Conservation (phyloP, 345 rosid genomes). For the Psidium guajava region DNA sequence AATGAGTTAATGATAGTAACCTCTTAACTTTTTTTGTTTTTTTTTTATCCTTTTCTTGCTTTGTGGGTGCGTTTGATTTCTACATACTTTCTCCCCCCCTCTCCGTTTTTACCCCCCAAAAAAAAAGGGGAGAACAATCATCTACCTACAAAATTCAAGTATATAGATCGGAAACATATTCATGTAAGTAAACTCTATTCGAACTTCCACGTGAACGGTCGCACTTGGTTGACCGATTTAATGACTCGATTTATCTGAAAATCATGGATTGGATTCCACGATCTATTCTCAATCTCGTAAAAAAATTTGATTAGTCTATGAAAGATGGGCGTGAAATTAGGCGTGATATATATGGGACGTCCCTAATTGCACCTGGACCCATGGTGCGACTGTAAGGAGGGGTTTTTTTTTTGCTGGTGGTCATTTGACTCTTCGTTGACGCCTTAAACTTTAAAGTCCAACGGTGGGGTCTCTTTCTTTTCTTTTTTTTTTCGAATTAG, state of each 20-base stretch:
- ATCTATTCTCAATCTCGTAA: rapidly evolving
- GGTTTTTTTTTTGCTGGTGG: too few relatives aligned
- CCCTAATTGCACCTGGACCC: background rate
- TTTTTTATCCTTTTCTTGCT: background rate
- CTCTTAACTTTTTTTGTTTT: conserved; percentile 4
- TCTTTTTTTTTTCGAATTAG: rapidly evolving
- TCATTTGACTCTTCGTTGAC: background rate
- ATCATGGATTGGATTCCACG: background rate
- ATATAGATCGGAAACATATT: background rate
- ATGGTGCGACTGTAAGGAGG: rapidly evolving
- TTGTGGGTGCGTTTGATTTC: background rate
- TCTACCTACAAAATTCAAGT: too few relatives aligned
- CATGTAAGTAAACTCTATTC: background rate
- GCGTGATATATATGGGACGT: background rate
- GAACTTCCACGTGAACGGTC: background rate
- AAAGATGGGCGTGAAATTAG: background rate
- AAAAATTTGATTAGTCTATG: background rate
- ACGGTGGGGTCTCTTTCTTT: background rate
- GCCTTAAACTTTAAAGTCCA: background rate
- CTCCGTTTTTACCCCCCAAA: background rate
- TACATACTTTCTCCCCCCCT: background rate
- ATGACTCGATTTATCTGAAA: background rate
- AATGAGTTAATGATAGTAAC: conserved; percentile 40
- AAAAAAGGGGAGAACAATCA: background rate
- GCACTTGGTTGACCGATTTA: background rate